Evolutionary conservation across 1,284 basidiomycete species (phyloP).

Genomic region (Ceratobasidium sp.): DNA sequence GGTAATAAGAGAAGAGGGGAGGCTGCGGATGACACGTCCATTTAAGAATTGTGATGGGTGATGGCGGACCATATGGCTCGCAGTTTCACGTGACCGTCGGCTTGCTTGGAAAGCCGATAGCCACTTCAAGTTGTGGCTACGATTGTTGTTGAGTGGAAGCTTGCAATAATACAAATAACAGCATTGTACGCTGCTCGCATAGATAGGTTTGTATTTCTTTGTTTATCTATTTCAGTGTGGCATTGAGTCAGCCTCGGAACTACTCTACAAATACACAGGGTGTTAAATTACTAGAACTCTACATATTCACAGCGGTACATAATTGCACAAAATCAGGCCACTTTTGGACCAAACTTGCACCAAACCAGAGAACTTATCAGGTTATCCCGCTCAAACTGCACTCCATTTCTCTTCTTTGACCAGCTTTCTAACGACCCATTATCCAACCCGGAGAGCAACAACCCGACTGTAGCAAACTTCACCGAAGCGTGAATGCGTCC

Average conservation of each 20-base stretch:
- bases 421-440: not conserved
- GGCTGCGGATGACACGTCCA: not conserved
- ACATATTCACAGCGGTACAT: not conserved
- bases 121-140: not conserved
- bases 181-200: too few relatives aligned
- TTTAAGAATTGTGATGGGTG: not conserved
- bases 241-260: too few relatives aligned
- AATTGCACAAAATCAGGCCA: not conserved
- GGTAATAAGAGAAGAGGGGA: too few relatives aligned
- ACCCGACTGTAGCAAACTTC: not conserved
- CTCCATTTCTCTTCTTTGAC: not conserved
- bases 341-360: not conserved
- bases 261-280: too few relatives aligned
- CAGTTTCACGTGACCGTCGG: not conserved
- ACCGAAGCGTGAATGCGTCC: not conserved
- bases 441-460: slow-evolving; percentile 2
- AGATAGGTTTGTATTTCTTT: too few relatives aligned
- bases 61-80: not conserved
- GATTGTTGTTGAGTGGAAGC: not conserved
- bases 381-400: not conserved
- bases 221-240: too few relatives aligned
- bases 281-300: too few relatives aligned
- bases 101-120: not conserved
- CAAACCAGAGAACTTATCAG: not conserved
- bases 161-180: too few relatives aligned